A percentile compares a stretch with the other conserved stretches of the same genome.
These are phyloP conservation scores for Xylariaceae sp. DNA, from an alignment of 2,329 filamentous ascomycete genomes.

Conservation along the genomic window DNA sequence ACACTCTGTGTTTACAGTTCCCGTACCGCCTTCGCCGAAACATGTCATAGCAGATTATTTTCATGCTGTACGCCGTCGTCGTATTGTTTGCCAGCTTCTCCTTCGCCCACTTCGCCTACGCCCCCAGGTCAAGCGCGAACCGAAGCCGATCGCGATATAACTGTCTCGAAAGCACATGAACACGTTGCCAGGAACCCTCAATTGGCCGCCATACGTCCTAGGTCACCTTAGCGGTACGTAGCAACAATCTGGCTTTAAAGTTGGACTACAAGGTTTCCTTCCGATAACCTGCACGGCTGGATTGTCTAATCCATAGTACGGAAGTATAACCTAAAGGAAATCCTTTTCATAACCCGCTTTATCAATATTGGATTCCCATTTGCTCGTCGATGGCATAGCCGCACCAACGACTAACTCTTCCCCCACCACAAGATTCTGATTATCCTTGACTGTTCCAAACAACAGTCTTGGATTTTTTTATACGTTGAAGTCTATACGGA, in stretches of 20 bases:
- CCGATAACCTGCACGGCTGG: not conserved
- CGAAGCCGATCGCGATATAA: conserved; percentile 11
- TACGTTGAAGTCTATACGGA: conserved; percentile 8
- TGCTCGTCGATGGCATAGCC: conserved; percentile 8
- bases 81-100: conserved; percentile 25
- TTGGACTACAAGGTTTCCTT: conserved; percentile 1
- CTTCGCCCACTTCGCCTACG: conserved; percentile 3
- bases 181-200: not conserved
- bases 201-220: conserved; percentile 5
- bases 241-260: not conserved
- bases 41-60: conserved; percentile 27
- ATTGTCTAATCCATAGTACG: not conserved
- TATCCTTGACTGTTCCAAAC: conserved; percentile 1
- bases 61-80: conserved; percentile 28
- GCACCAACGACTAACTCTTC: not conserved
- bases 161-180: conserved; percentile 2
- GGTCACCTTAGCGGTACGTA: not conserved
- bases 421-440: not conserved
- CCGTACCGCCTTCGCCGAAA: conserved; percentile 28
- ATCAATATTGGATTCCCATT: no score
- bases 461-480: conserved; percentile 1
- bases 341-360: no score
- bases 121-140: conserved; percentile 24
- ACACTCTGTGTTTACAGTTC: conserved; percentile 22
- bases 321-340: conserved; percentile 3